phyloP scores from a whole-genome alignment of 176 grass and related monocot genomes.

The Avena atlantica region DNA sequence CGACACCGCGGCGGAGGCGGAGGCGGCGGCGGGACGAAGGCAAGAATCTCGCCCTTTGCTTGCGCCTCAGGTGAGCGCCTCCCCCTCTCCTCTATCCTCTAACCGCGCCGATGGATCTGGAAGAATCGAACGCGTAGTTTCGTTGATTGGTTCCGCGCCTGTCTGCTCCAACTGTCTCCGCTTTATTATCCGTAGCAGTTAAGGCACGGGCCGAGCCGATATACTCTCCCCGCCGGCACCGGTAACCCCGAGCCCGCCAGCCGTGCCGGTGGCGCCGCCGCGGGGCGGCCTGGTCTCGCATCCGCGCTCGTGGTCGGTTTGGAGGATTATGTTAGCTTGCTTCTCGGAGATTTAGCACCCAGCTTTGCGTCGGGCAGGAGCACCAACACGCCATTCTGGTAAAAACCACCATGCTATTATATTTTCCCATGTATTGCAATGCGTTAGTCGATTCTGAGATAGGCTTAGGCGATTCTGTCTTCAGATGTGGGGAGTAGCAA shows the following conservation, averaged over 20 bases:
- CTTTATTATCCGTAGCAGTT: not conserved
- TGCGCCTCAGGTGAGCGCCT: constrained; percentile 37
- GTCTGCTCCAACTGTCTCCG: not conserved
- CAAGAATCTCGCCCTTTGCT: constrained; percentile 21
- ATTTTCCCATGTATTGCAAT: not conserved
- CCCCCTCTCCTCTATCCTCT: not conserved
- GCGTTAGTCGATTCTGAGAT: not conserved
- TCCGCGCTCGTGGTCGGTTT: too few species aligned
- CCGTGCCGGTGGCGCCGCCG: not conserved
- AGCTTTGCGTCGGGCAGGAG: not conserved
- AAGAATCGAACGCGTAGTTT: not conserved
- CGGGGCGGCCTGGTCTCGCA: too few species aligned
- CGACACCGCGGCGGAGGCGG: not conserved
- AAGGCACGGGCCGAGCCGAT: too few species aligned
- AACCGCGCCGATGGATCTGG: not conserved
- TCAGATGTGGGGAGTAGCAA: not conserved
- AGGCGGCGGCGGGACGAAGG: constrained; percentile 4
- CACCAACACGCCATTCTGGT: not conserved
- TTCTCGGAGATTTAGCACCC: not conserved
- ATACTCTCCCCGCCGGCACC: not conserved
- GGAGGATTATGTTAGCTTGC: too few species aligned
- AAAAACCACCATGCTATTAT: not conserved
- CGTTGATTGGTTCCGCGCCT: not conserved
- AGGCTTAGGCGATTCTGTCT: not conserved
- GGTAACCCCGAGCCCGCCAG: not conserved